Evolutionary conservation across 2,329 filamentous ascomycete genomes (phyloP).

Genomic region (Paecilomyces fulvus): DNA sequence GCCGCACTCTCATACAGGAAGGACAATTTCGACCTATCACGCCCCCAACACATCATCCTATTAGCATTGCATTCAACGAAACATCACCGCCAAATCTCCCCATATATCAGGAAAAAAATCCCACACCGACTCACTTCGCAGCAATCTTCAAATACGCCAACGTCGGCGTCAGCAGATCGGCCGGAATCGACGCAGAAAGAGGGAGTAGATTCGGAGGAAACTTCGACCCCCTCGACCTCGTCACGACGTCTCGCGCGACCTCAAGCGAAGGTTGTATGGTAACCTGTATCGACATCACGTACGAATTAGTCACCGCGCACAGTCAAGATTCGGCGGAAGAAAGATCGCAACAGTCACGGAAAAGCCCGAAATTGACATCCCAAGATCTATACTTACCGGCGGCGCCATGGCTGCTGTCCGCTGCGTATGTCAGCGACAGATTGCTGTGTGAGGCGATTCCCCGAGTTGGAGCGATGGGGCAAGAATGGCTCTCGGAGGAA

Average conservation of each 20-base stretch:
- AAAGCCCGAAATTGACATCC: not conserved
- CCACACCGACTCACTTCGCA: slow-evolving; percentile 48
- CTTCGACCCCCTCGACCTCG: slow-evolving; percentile 41
- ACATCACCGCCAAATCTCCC: not conserved
- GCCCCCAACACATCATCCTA: not conserved
- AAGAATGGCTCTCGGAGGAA: not conserved
- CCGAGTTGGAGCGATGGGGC: not conserved
- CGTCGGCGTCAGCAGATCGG: slow-evolving; percentile 90
- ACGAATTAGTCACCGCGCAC: not conserved
- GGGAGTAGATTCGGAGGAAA: slow-evolving; percentile 71
- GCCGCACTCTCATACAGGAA: slow-evolving; percentile 96
- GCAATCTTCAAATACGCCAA: slow-evolving; percentile 89
- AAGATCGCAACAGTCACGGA: no score
- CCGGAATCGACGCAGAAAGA: slow-evolving; percentile 73
- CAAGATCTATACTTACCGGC: slow-evolving; percentile 13
- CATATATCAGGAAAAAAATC: not conserved
- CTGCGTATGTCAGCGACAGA: slow-evolving; percentile 1
- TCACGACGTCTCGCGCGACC: slow-evolving; percentile 49
- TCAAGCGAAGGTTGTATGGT: slow-evolving; percentile 54
- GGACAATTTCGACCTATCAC: slow-evolving; percentile 59
- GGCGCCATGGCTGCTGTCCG: slow-evolving; percentile 17
- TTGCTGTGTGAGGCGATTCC: not conserved
- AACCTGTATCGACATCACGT: slow-evolving; percentile 24
- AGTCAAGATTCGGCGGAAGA: not conserved
- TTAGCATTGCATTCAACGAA: not conserved